Percentiles rank a stretch among this genome's conserved stretches.
Evolutionary conservation across 495 filamentous ascomycete genomes (phyloP).

Genomic region (Penicillium desertorum): DNA sequence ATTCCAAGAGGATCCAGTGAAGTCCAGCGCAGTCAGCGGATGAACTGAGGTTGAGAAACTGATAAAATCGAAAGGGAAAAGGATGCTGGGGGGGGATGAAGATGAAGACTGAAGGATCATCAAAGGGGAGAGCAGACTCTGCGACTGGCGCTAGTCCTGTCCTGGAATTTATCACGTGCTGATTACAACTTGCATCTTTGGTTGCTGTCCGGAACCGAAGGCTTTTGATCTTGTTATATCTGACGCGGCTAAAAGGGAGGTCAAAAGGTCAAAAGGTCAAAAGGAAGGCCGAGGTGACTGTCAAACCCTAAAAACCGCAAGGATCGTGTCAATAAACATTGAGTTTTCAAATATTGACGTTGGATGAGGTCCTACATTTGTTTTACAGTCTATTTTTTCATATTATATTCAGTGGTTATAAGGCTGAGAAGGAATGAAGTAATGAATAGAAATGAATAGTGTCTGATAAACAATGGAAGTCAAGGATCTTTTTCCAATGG

Average conservation of each 20-base stretch:
- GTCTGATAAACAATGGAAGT: background rate
- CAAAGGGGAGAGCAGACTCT: conserved; percentile 22
- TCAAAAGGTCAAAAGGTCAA: too few relatives aligned
- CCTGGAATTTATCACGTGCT: background rate
- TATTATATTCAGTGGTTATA: background rate
- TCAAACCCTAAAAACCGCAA: background rate
- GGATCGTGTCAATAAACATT: too few relatives aligned
- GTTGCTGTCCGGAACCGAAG: background rate
- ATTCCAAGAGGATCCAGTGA: conserved; percentile 18
- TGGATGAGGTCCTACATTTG: background rate
- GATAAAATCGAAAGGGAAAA: conserved; percentile 22
- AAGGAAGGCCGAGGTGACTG: background rate
- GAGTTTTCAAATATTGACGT: background rate
- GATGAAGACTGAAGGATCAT: conserved; percentile 19
- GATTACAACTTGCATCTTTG: background rate
- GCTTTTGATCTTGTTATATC: background rate
- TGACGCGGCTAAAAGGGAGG: background rate
- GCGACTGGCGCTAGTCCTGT: conserved; percentile 19
- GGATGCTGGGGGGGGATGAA: conserved; percentile 16
- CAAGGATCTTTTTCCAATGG: background rate
- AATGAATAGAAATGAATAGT: too few relatives aligned
- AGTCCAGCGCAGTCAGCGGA: conserved; percentile 3
- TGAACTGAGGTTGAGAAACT: conserved; percentile 7
- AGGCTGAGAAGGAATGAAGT: background rate
- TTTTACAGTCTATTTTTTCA: background rate